Percentiles rank a stretch among this genome's conserved stretches.
These are phyloP conservation scores for Mucor indicus DNA, from an alignment of 371 early-diverging fungal species.

Conservation along the genomic window DNA sequence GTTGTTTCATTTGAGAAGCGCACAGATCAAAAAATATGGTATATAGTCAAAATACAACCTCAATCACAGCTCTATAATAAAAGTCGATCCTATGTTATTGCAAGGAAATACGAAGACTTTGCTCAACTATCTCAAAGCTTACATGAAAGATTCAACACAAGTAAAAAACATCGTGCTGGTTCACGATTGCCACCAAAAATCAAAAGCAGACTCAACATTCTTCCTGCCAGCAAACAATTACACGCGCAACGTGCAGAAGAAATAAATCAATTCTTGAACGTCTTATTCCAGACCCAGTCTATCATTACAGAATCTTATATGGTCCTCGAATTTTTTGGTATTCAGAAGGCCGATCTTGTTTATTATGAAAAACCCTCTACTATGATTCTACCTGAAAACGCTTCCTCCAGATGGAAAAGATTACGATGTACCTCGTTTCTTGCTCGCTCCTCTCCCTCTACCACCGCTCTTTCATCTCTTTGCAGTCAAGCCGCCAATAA, in stretches of 20 bases:
- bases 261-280: slow-evolving; percentile 15
- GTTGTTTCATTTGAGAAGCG: slow-evolving; percentile 20
- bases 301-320: slow-evolving; percentile 16
- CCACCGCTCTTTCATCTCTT: slow-evolving; percentile 17
- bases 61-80: neutral
- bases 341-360: neutral
- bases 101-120: slow-evolving; percentile 23
- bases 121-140: slow-evolving; percentile 22
- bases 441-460: slow-evolving; percentile 7
- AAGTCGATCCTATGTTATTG: slow-evolving; percentile 6
- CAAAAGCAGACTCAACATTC: slow-evolving; percentile 5
- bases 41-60: slow-evolving; percentile 15
- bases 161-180: neutral
- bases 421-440: slow-evolving; percentile 22
- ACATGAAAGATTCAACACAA: slow-evolving; percentile 14
- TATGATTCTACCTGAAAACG: neutral
- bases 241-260: slow-evolving; percentile 22
- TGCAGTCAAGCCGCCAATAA: slow-evolving; percentile 26
- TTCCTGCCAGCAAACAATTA: slow-evolving; percentile 7
- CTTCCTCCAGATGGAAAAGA: slow-evolving; percentile 18
- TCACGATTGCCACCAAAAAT: slow-evolving; percentile 14
- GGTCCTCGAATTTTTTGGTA: slow-evolving; percentile 20
- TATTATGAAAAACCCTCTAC: neutral
- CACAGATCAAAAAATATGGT: slow-evolving; percentile 24
- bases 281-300: slow-evolving; percentile 14